Percentiles rank a stretch among this genome's conserved stretches.
These are phyloP conservation scores for Amylocystis lapponica DNA, from an alignment of 768 basidiomycete species.

Conservation along the genomic window DNA sequence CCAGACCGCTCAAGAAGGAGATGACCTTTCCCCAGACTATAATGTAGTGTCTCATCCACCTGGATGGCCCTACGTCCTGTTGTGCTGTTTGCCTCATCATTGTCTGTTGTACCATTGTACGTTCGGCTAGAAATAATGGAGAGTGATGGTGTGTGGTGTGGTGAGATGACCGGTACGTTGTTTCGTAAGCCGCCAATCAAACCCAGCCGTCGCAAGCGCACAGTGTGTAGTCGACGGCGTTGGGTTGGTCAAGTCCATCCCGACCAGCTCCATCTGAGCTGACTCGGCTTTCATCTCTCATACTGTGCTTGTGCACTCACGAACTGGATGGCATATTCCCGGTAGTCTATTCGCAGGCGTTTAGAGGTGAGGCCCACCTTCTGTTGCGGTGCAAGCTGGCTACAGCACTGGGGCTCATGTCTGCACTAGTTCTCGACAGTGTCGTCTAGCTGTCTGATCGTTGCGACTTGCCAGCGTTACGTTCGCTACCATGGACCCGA, in stretches of 20 bases:
- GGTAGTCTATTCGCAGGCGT: conserved; percentile 18
- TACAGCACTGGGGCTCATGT: conserved; percentile 20
- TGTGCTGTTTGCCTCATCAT: background rate
- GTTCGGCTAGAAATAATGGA: conserved; percentile 1
- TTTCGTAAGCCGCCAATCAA: conserved; percentile 22
- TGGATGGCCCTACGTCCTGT: background rate
- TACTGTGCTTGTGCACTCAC: too few relatives aligned
- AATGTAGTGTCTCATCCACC: background rate
- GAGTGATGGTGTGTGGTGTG: conserved; percentile 7
- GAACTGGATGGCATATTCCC: conserved; percentile 20
- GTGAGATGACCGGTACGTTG: conserved; percentile 4
- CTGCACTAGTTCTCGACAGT: conserved; percentile 3
- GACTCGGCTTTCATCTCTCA: conserved; percentile 8
- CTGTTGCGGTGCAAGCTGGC: conserved; percentile 5
- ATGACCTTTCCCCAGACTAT: conserved; percentile 3
- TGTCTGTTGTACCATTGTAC: background rate
- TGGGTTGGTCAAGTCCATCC: conserved; percentile 8
- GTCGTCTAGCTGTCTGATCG: conserved; percentile 32
- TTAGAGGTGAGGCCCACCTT: conserved; percentile 15
- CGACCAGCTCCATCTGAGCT: conserved; percentile 11
- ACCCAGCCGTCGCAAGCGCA: conserved; percentile 11
- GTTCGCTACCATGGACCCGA: conserved; percentile 30
- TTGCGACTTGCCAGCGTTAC: conserved; percentile 20
- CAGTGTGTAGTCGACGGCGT: conserved; percentile 4
- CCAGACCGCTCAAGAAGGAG: conserved; percentile 3